Conservation (phyloP, 1,284 basidiomycete genomes). For the Ganoderma multipileum region DNA sequence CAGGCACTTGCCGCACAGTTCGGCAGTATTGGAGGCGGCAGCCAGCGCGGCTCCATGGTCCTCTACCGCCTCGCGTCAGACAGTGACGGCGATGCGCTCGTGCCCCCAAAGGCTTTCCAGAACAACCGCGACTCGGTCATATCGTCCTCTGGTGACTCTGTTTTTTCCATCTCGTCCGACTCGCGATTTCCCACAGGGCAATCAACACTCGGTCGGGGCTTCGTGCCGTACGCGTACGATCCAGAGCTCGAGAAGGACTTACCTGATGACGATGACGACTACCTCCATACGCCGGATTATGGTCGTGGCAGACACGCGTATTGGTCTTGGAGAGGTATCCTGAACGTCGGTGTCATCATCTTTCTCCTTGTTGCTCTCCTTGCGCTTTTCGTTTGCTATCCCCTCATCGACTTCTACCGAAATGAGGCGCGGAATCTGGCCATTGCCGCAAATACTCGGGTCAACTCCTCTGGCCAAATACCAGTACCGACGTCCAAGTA, state of each 20-base stretch:
- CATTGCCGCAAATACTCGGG: slow-evolving; percentile 68
- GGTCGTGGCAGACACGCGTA: slow-evolving; percentile 41
- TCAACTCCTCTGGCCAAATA: slow-evolving; percentile 72
- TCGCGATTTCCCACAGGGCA: slow-evolving; percentile 67
- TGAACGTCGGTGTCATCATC: slow-evolving; percentile 57
- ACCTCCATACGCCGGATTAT: slow-evolving; percentile 58
- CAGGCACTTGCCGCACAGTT: slow-evolving; percentile 46
- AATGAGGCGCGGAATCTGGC: slow-evolving; percentile 53
- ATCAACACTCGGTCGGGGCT: slow-evolving; percentile 46
- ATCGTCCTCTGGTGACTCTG: slow-evolving; percentile 56
- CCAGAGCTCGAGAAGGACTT: slow-evolving; percentile 64
- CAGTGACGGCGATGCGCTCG: slow-evolving; percentile 40
- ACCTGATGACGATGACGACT: slow-evolving; percentile 70
- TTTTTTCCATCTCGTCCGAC: slow-evolving; percentile 60
- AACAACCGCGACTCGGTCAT: slow-evolving; percentile 47
- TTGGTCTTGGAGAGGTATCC: slow-evolving; percentile 48
- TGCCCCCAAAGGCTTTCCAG: slow-evolving; percentile 38
- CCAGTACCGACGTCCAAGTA: slow-evolving; percentile 36
- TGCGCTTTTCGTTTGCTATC: slow-evolving; percentile 81
- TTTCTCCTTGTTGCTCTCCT: slow-evolving; percentile 51
- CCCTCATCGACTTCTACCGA: slow-evolving; percentile 67
- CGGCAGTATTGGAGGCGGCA: slow-evolving; percentile 28
- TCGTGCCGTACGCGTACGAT: slow-evolving; percentile 74
- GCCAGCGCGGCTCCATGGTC: slow-evolving; percentile 65
- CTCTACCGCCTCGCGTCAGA: slow-evolving; percentile 66